Evolutionary conservation across 805 yeast species (phyloP).

Genomic region (Myxozyma mucilagina): DNA sequence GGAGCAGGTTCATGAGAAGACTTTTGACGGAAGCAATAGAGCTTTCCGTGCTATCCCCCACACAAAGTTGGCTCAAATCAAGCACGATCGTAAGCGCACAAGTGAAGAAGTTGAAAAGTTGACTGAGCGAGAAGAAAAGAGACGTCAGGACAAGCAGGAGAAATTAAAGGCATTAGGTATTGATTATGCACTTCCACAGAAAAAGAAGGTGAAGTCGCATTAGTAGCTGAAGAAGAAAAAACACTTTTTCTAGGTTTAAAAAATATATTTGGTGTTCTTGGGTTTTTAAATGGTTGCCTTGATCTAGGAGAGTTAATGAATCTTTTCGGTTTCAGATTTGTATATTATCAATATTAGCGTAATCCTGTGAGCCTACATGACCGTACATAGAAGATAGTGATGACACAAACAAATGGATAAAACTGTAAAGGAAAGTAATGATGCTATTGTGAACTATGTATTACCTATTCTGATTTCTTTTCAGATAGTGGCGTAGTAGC

Average conservation of each 20-base stretch:
- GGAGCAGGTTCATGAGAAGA: slow-evolving; percentile 46
- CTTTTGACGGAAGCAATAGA: slow-evolving; percentile 58
- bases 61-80: slow-evolving; percentile 53
- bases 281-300: background rate
- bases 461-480: background rate
- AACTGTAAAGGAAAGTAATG: no score
- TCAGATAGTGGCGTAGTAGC: background rate
- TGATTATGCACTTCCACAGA: slow-evolving; percentile 43
- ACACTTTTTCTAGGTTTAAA: background rate
- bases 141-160: slow-evolving; percentile 48
- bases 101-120: slow-evolving; percentile 57
- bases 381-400: no score
- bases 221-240: background rate
- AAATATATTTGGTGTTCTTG: background rate
- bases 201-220: slow-evolving; percentile 14
- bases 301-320: background rate
- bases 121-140: slow-evolving; percentile 48
- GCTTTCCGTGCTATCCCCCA: slow-evolving; percentile 62
- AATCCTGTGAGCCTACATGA: no score
- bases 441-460: no score
- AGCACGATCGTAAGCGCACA: slow-evolving; percentile 60
- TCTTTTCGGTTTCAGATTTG: background rate
- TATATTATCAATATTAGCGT: background rate
- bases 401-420: no score
- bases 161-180: slow-evolving; percentile 60